Conservation (phyloP, 495 filamentous ascomycete genomes). For the Pseudoneurospora amorphoporcata region DNA sequence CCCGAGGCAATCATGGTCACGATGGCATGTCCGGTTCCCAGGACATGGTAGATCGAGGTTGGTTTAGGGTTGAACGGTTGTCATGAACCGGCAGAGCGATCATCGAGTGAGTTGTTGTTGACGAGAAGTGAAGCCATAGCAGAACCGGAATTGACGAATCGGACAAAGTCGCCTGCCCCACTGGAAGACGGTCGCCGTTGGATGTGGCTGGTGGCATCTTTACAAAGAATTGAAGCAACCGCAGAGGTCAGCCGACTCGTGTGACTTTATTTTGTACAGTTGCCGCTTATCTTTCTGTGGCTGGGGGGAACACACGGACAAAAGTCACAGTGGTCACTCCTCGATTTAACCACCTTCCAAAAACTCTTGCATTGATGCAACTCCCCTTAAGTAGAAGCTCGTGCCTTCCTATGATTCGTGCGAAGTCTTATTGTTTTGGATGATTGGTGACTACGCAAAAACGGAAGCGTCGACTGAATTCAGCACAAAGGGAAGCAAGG, state of each 20-base stretch:
- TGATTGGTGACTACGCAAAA: background rate
- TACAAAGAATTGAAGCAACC: background rate
- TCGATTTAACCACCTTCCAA: background rate
- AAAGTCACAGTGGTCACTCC: background rate
- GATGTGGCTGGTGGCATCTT: background rate
- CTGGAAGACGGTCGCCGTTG: background rate
- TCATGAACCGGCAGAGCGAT: background rate
- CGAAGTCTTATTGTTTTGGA: background rate
- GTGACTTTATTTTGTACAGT: rapidly evolving
- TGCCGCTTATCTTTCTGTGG: background rate
- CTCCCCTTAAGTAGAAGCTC: background rate
- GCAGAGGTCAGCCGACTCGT: background rate
- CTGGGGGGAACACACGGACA: background rate
- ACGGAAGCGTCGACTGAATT: background rate
- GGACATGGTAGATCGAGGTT: background rate
- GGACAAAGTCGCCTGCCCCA: background rate
- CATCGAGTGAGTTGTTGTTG: background rate
- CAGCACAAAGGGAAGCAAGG: background rate
- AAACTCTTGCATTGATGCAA: background rate
- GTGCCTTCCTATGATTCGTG: background rate
- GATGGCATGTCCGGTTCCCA: background rate
- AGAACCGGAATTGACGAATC: background rate
- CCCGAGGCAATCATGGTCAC: background rate
- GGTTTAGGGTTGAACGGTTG: background rate
- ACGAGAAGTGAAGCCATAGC: background rate